Percentiles rank a stretch among this genome's conserved stretches.
phyloP scores from a whole-genome alignment of 2,329 filamentous ascomycete genomes.

The Emergomyces pasteurianus region DNA sequence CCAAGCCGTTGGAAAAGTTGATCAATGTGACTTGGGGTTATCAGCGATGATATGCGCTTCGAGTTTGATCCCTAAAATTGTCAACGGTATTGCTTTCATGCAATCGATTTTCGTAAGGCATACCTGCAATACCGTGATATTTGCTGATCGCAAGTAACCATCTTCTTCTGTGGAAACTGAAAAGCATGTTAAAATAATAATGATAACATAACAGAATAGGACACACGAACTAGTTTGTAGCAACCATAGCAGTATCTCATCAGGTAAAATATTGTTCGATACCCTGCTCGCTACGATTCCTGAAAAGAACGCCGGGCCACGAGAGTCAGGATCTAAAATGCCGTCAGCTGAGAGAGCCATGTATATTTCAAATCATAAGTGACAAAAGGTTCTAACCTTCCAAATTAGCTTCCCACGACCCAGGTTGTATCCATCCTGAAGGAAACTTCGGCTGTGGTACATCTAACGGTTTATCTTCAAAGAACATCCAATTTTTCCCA shows the following conservation, averaged over 20 bases:
- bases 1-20: constrained; percentile 49
- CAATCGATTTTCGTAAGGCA: constrained; percentile 20
- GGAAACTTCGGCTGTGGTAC: constrained; percentile 24
- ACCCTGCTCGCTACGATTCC: constrained; percentile 49
- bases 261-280: constrained; percentile 39
- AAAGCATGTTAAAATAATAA: background rate
- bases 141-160: constrained; percentile 47
- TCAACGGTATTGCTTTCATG: constrained; percentile 6
- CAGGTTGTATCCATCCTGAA: constrained; percentile 17
- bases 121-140: constrained; percentile 43
- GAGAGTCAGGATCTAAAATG: constrained; percentile 34
- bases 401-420: constrained; percentile 21
- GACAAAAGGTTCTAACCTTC: constrained; percentile 19
- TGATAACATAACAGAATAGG: background rate
- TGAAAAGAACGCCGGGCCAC: constrained; percentile 49
- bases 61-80: constrained; percentile 16
- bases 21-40: constrained; percentile 32
- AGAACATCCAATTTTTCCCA: constrained; percentile 48
- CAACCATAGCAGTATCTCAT: constrained; percentile 57
- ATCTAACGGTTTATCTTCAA: constrained; percentile 24
- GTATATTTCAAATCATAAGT: background rate
- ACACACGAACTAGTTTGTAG: constrained; percentile 22
- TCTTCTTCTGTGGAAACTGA: constrained; percentile 43
- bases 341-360: background rate
- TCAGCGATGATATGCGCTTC: constrained; percentile 21